These are phyloP conservation scores for Yarrowia yakushimensis DNA, from an alignment of 805 yeast species.

Conservation along the genomic window DNA sequence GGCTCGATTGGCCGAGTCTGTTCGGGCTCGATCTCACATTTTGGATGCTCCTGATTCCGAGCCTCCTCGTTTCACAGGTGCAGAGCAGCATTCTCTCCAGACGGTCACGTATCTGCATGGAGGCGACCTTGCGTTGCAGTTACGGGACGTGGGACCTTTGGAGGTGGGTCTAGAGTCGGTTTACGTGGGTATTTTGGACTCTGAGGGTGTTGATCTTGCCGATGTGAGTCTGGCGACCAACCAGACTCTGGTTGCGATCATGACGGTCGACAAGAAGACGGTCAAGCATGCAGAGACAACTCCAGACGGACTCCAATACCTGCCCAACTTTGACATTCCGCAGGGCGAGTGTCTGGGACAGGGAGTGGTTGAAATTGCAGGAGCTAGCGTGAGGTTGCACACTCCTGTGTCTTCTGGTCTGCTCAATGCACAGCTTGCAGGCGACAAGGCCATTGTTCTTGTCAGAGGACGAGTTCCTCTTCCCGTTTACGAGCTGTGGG, in stretches of 20 bases:
- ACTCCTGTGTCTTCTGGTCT: background rate
- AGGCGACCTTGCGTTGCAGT: background rate
- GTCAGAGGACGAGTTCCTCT: conserved; percentile 4
- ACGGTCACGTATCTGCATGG: conserved; percentile 4
- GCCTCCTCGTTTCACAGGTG: conserved; percentile 5
- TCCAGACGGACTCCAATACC: conserved; percentile 5
- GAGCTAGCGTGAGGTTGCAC: background rate
- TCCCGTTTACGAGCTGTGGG: conserved; percentile 17
- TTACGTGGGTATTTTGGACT: conserved; percentile 12
- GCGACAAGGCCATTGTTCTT: conserved; percentile 12
- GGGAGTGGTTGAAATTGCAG: background rate
- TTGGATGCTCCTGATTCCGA: background rate
- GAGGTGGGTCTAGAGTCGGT: background rate
- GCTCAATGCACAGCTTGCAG: background rate
- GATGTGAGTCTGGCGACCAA: background rate
- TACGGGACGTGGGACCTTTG: background rate
- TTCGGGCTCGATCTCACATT: background rate
- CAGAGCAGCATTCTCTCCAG: conserved; percentile 3
- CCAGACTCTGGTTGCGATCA: background rate
- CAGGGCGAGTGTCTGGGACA: conserved; percentile 17
- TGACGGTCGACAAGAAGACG: background rate
- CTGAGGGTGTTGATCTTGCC: background rate
- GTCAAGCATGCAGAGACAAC: background rate
- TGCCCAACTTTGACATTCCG: conserved; percentile 11
- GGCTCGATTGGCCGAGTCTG: background rate